Conservation (phyloP, 1,284 basidiomycete genomes). For the Cyathus pygmaeus region DNA sequence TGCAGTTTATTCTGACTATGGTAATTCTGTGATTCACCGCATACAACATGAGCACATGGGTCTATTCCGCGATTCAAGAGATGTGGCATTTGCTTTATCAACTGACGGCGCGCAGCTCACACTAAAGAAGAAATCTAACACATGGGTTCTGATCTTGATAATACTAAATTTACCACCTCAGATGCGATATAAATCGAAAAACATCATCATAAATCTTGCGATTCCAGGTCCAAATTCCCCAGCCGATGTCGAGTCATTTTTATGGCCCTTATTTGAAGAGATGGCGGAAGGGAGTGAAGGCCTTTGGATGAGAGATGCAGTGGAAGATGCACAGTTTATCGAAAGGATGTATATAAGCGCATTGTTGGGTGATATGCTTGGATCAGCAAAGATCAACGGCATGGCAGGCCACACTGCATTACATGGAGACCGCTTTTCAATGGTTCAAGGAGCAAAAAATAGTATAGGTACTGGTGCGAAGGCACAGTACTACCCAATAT, state of each 20-base stretch:
- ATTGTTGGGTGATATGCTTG: conserved; percentile 40
- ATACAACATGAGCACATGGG: conserved; percentile 15
- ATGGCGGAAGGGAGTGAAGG: conserved; percentile 32
- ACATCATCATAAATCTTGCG: conserved; percentile 29
- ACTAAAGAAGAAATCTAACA: conserved; percentile 41
- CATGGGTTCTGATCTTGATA: conserved; percentile 34
- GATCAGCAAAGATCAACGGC: conserved; percentile 41
- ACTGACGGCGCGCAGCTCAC: conserved; percentile 42
- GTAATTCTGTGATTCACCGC: conserved; percentile 23
- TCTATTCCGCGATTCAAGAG: conserved; percentile 27
- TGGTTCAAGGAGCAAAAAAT: conserved; percentile 30
- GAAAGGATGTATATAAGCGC: conserved; percentile 21
- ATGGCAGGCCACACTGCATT: conserved; percentile 37
- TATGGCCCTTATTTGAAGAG: conserved; percentile 32
- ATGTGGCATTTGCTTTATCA: conserved; percentile 37
- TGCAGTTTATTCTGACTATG: conserved; percentile 31
- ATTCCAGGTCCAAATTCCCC: conserved; percentile 39
- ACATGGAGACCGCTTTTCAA: conserved; percentile 35
- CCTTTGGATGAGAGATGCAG: conserved; percentile 42
- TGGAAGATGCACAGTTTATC: conserved; percentile 33
- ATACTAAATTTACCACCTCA: conserved; percentile 32
- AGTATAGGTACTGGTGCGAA: conserved; percentile 22
- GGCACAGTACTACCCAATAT: conserved; percentile 35
- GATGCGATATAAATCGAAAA: conserved; percentile 23
- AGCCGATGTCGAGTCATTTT: conserved; percentile 40